Evolutionary conservation across 2,329 filamentous ascomycete genomes (phyloP).

Genomic region (Akanthomyces muscarius): DNA sequence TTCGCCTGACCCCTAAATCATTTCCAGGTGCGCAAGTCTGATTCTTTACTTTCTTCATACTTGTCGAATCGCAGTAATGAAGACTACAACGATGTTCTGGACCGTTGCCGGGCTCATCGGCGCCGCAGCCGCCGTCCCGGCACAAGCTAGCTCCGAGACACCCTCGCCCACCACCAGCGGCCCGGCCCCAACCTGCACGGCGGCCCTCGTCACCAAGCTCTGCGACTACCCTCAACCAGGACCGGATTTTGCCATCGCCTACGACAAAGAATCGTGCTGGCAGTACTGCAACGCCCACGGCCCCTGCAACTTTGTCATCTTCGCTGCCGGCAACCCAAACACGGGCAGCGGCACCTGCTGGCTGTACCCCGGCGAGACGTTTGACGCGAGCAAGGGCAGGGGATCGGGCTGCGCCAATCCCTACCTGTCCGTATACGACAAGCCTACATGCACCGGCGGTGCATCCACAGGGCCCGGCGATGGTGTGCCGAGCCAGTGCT

Average conservation of each 20-base stretch:
- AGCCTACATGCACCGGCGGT: conserved; percentile 22
- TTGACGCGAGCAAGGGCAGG: conserved; percentile 23
- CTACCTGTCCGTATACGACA: conserved; percentile 23
- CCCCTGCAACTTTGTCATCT: conserved; percentile 31
- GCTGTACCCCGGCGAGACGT: conserved; percentile 28
- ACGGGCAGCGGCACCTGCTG: conserved; percentile 28
- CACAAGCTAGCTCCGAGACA: conserved; percentile 28
- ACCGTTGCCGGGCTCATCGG: conserved; percentile 65
- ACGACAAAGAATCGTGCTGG: conserved; percentile 24
- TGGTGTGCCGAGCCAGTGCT: conserved; percentile 17
- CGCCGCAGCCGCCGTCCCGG: conserved; percentile 76
- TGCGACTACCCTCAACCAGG: conserved; percentile 26
- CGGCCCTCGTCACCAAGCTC: conserved; percentile 26
- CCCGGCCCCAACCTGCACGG: conserved; percentile 25
- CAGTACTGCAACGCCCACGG: conserved; percentile 28
- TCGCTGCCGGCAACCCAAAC: conserved; percentile 26
- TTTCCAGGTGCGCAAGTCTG: not conserved
- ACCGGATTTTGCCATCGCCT: conserved; percentile 25
- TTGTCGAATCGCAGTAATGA: not conserved
- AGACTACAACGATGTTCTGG: not conserved
- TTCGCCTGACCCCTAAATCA: not conserved
- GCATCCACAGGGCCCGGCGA: not conserved
- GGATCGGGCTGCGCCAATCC: conserved; percentile 19
- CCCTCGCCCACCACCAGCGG: conserved; percentile 19
- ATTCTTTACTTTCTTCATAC: not conserved